Evolutionary conservation across 768 basidiomycete genomes (phyloP).

Genomic region (Rhodotorula graminis): DNA sequence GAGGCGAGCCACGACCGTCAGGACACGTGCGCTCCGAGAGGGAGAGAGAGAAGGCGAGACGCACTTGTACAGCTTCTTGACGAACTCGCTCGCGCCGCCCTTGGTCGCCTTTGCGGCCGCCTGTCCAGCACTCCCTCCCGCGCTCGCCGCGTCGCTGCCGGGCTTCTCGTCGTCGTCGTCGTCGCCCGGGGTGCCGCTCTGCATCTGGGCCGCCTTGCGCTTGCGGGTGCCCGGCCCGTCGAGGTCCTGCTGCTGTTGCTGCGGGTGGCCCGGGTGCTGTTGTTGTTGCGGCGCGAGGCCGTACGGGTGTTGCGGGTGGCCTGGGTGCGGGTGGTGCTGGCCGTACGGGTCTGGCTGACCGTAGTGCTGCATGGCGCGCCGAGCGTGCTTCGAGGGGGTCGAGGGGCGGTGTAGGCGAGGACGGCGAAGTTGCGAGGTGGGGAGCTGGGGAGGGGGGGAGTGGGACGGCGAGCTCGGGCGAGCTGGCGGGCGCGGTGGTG

Average conservation of each 20-base stretch:
- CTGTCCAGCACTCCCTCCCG: neutral
- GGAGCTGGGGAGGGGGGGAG: no score
- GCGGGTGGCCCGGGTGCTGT: neutral
- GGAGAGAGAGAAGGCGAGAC: neutral
- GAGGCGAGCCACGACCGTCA: no score
- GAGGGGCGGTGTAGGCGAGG: neutral
- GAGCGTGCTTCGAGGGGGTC: no score
- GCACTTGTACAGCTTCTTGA: slow-evolving; percentile 89
- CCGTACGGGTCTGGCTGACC: neutral
- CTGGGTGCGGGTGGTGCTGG: neutral
- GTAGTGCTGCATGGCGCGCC: slow-evolving; percentile 20
- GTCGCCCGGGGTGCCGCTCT: slow-evolving; percentile 1
- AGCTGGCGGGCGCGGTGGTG: no score
- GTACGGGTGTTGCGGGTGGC: neutral
- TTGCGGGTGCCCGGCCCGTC: neutral
- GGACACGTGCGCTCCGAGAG: neutral
- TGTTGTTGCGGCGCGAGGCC: neutral
- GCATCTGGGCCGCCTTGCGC: slow-evolving; percentile 7
- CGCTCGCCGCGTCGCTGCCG: slow-evolving; percentile 20
- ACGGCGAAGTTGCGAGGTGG: neutral
- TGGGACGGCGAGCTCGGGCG: no score
- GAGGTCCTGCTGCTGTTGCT: neutral
- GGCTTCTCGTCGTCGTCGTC: slow-evolving; percentile 34
- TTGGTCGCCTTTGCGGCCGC: slow-evolving; percentile 7
- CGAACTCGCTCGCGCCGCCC: slow-evolving; percentile 67